Percentiles rank a stretch among this genome's conserved stretches.
phyloP scores from a whole-genome alignment of 805 yeast genomes.

The Torulaspora maleeae region DNA sequence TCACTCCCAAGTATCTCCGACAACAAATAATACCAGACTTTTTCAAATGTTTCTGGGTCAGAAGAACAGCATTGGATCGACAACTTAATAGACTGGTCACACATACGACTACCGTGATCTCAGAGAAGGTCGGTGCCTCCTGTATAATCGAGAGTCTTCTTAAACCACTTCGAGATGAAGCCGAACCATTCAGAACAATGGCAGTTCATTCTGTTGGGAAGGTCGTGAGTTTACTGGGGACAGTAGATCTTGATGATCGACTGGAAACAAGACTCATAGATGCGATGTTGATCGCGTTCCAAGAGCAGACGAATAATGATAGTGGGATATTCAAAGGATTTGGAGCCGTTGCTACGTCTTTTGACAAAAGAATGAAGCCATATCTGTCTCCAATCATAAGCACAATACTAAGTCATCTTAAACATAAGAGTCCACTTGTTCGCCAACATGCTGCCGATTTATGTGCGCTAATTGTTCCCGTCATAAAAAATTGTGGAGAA shows the following conservation, averaged over 20 bases:
- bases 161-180: slow-evolving; percentile 66
- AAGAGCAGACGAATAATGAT: slow-evolving; percentile 65
- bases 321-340: slow-evolving; percentile 55
- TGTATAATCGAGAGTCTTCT: slow-evolving; percentile 55
- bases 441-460: slow-evolving; percentile 84
- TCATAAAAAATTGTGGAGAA: slow-evolving; percentile 60
- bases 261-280: slow-evolving; percentile 68
- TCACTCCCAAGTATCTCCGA: slow-evolving; percentile 47
- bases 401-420: slow-evolving; percentile 65
- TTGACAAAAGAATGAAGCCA: slow-evolving; percentile 63
- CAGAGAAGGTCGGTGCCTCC: slow-evolving; percentile 63
- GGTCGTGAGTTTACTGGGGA: slow-evolving; percentile 48
- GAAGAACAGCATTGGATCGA: slow-evolving; percentile 69
- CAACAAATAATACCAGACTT: slow-evolving; percentile 56
- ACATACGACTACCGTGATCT: slow-evolving; percentile 63
- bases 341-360: slow-evolving; percentile 54
- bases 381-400: slow-evolving; percentile 69
- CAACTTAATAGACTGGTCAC: slow-evolving; percentile 57
- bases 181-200: slow-evolving; percentile 76
- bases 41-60: slow-evolving; percentile 71
- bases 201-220: slow-evolving; percentile 64
- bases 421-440: slow-evolving; percentile 63
- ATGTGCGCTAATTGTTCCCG: slow-evolving; percentile 60
- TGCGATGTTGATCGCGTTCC: slow-evolving; percentile 74
- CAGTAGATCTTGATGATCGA: slow-evolving; percentile 56